A percentile compares a stretch with the other conserved stretches of the same genome.
phyloP scores from a whole-genome alignment of 1,284 basidiomycete genomes.

The Wallemia mellicola region DNA sequence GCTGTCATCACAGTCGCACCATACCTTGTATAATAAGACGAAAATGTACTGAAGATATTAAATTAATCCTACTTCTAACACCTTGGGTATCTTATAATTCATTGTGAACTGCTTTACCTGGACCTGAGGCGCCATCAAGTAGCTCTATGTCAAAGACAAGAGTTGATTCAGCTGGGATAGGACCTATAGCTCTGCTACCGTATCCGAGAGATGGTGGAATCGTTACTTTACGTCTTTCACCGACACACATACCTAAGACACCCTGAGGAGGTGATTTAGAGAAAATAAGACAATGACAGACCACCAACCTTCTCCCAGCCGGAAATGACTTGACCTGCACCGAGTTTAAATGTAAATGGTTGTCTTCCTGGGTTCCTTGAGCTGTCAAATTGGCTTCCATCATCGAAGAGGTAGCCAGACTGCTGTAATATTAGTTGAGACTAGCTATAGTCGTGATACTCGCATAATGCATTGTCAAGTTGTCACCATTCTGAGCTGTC shows the following conservation, averaged over 20 bases:
- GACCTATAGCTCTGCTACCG: conserved; percentile 41
- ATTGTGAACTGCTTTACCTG: conserved; percentile 1
- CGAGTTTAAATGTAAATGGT: conserved; percentile 39
- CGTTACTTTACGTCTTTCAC: conserved; percentile 69
- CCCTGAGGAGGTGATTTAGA: conserved; percentile 10
- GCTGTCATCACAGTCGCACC: not conserved
- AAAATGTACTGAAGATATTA: too few relatives aligned
- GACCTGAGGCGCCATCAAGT: conserved; percentile 1
- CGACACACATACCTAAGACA: conserved; percentile 37
- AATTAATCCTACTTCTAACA: too few relatives aligned
- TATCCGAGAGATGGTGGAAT: conserved; percentile 51
- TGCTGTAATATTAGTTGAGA: not conserved
- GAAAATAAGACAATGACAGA: not conserved
- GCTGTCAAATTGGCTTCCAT: conserved; percentile 55
- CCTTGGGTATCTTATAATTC: not conserved
- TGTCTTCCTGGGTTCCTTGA: conserved; percentile 25
- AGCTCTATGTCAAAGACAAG: conserved; percentile 44
- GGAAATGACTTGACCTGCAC: conserved; percentile 44
- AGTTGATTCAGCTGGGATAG: conserved; percentile 55
- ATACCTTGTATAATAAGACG: not conserved
- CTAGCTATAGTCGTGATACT: conserved; percentile 15
- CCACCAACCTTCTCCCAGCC: conserved; percentile 16
- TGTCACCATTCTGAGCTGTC: conserved; percentile 32
- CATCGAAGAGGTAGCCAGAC: conserved; percentile 20
- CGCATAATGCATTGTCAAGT: conserved; percentile 46